Base-by-base conservation (phyloP, 768 basidiomycete genomes). In the Mrakia blollopis region DNA sequence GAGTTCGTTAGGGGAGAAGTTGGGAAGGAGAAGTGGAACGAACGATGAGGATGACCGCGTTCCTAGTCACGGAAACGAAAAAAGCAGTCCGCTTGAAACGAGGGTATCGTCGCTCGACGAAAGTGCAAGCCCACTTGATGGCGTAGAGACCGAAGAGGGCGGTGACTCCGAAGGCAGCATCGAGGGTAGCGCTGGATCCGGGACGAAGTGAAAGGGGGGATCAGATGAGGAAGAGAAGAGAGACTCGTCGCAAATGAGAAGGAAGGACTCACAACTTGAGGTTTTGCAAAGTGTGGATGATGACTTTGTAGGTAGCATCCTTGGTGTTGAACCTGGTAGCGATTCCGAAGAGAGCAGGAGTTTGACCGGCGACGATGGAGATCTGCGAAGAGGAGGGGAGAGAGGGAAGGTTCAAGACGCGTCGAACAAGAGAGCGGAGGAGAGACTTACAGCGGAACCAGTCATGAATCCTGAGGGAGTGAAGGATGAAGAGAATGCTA, bases 121-220 rank as follows among this genome's bases (percentile, higher is more conserved):
- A 82, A 3, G 79, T 72, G 41, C 83, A 79, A 18, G 77, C 35
- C 83, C 83, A 84, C 74, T 84, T 84, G 79, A 84, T 75, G 25
- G 69, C 77, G 80, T 83, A 84, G 10, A 84, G 80, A 79, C 80
- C 25, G 35, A 89, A 83, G 23, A 97, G 87, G 9, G 91, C 92
- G 32, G 90, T 85, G 11, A 97, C 84, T 72, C 97, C 97, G 85
- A 91, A 95, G 0, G 94, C 94, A 0, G 97, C 95, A 82, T 99
- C 94, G 68, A 91, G 86, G 50, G 83, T 87, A 0, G 91, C 1
- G 8, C 3, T 7, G 57, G 57, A 2, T 14, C 11, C 14, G 11
- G 14, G 44, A 11, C 44, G 44, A 57, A n/a, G 57, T 13, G 57
- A 28, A 57, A 7, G 54, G 4, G 23, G 13, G 2, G 47, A 50